Evolutionary conservation across 139 green algal species (phyloP).

Genomic region (Spirogloea muscicola): DNA sequence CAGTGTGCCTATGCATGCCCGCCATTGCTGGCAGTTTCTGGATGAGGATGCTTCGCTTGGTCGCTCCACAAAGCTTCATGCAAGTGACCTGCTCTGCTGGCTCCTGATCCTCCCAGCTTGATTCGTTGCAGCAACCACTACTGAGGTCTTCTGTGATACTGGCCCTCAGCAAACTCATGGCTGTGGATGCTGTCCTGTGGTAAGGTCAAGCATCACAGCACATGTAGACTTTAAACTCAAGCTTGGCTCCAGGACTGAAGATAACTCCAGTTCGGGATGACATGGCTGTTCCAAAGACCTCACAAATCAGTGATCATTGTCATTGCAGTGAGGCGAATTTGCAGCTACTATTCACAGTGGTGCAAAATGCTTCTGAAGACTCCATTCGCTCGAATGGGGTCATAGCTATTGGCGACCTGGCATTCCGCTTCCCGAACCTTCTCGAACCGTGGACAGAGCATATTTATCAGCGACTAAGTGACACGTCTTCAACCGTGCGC

Average conservation of each 20-base stretch:
- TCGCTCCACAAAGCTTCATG: too few species aligned
- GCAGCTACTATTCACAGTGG: slow-evolving; percentile 45
- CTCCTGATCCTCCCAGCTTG: background rate
- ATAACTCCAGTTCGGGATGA: too few species aligned
- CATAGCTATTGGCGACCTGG: slow-evolving; percentile 84
- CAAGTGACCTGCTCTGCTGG: too few species aligned
- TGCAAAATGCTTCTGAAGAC: slow-evolving; percentile 40
- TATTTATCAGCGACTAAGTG: slow-evolving; percentile 73
- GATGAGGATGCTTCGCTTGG: too few species aligned
- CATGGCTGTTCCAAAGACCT: too few species aligned
- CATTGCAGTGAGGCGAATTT: slow-evolving; percentile 55
- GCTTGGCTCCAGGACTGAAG: too few species aligned
- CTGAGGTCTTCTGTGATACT: slow-evolving; percentile 72
- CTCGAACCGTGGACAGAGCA: slow-evolving; percentile 87
- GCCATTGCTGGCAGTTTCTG: too few species aligned
- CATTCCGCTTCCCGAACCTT: slow-evolving; percentile 84
- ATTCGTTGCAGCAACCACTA: slow-evolving; percentile 20
- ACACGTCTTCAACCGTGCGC: slow-evolving; percentile 56
- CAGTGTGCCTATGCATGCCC: too few species aligned
- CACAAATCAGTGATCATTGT: too few species aligned
- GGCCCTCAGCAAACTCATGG: slow-evolving; percentile 86
- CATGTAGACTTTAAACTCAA: background rate
- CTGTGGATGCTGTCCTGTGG: slow-evolving; percentile 73
- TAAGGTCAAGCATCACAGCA: slow-evolving; percentile 36
- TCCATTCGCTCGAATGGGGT: slow-evolving; percentile 71